Base-by-base conservation (phyloP, 2,329 filamentous ascomycete genomes). In the Pyricularia sp. region DNA sequence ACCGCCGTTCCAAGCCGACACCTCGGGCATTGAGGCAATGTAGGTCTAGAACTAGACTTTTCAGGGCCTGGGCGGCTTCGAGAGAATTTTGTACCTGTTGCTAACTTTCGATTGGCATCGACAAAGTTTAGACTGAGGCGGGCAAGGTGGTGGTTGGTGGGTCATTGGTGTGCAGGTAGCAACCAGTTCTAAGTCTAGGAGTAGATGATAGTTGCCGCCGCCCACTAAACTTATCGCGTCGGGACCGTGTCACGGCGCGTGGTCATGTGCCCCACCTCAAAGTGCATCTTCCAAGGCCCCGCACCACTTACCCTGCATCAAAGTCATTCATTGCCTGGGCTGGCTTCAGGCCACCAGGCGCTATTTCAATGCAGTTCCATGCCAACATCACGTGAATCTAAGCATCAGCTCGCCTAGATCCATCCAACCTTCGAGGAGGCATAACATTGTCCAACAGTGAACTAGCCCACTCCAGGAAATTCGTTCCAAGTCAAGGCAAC, bases 1-100 rank as follows among this genome's bases (percentile, higher is more conserved):
- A 76, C 77, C 71, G 72, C 65, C 67, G 77, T 79, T 76, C 78
- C 76, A 71, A 67, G 65, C 65, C 70, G 68, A 69, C 67, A 68
- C 67, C 70, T 42, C 70, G 69, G 69, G 69, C 75, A 76, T 76
- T 70, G 68, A 72, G 58, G 65, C 58, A 69, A 59, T 63, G 23
- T 28, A 26, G 25, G 26, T 55, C 14, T 63, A 42, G 33, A 17
- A 17, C 12, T 20, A 17, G 23, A 63, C 11, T 20, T 26, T 28
- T 17, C 59, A 20, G 59, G 25, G 59, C 59, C 59, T 30, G 14
- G 26, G 12, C 59, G 59, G 59, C 59, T 63, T 42, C 33, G 14
- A 25, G 26, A 28, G 25, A 30, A 17, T 63, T 20, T 63, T 30
- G 25, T 63, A 20, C 2, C 25, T 28, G 26, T 20, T 63, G 23